A percentile compares a stretch with the other conserved stretches of the same genome.
Evolutionary conservation across 208 protist genomes (phyloP).

Genomic region (Crithidia thermophila): DNA sequence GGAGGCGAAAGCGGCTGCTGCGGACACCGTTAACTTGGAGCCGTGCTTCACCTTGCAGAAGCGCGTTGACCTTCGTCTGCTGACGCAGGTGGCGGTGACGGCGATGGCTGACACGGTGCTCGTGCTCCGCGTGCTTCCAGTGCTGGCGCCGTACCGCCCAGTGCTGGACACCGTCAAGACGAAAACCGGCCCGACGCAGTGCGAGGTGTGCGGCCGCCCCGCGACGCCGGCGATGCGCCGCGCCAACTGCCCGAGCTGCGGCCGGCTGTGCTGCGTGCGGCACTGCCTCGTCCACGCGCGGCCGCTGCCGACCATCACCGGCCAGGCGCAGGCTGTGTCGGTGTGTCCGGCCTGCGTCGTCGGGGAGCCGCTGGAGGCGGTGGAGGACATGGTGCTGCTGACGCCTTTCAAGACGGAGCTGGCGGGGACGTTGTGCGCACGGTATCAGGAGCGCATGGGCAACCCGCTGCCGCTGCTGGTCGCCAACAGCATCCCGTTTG

Average conservation of each 20-base stretch:
- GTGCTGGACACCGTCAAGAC: slow-evolving; percentile 30
- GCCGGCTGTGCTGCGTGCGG: slow-evolving; percentile 60
- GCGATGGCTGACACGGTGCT: slow-evolving; percentile 68
- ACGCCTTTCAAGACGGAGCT: slow-evolving; percentile 75
- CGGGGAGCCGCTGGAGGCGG: slow-evolving; percentile 57
- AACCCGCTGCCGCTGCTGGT: slow-evolving; percentile 54
- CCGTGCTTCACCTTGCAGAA: slow-evolving; percentile 48
- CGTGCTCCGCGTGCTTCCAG: slow-evolving; percentile 65
- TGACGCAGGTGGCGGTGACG: slow-evolving; percentile 63
- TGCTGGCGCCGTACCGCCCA: slow-evolving; percentile 46
- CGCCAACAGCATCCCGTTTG: slow-evolving; percentile 19
- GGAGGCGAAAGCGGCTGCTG: neutral
- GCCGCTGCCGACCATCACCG: slow-evolving; percentile 62
- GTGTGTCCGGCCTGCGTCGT: slow-evolving; percentile 66
- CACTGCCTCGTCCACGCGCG: slow-evolving; percentile 52
- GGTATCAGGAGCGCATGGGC: slow-evolving; percentile 69
- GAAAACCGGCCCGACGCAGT: slow-evolving; percentile 21
- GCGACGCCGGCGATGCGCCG: slow-evolving; percentile 49
- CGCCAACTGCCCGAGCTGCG: slow-evolving; percentile 73
- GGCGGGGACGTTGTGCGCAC: slow-evolving; percentile 45
- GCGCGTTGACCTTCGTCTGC: slow-evolving; percentile 67
- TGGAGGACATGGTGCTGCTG: slow-evolving; percentile 74
- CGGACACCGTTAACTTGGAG: slow-evolving; percentile 7
- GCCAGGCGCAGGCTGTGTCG: slow-evolving; percentile 10
- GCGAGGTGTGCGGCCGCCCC: slow-evolving; percentile 27